Evolutionary conservation across 2,329 filamentous ascomycete genomes (phyloP), one percentile per base, ranked within the genome.

Genomic region (Sporothrix dimorphospora): DNA sequence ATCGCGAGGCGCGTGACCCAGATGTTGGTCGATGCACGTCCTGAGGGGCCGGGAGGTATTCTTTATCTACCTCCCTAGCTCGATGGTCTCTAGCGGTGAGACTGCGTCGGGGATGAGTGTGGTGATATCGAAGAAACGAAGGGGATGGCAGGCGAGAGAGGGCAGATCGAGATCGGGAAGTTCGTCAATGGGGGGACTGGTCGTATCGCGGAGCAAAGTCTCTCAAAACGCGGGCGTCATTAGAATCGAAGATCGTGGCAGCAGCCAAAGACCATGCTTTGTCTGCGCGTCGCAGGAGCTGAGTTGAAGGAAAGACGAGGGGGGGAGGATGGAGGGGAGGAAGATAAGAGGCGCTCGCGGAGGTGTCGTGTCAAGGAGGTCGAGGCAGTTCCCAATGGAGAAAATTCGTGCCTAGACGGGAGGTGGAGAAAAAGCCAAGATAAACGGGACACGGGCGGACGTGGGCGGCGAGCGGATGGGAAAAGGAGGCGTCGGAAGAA

Each of bases 231-330:
- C 63, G 42, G 63, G 53, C 63, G 65, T 73, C 69, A 71, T 57
- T 55, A 71, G 71, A 51, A 34, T 55, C 16, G 21, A 21, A 63
- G 47, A n/a, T 63, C 40, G 67, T 45, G 16, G 63, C 63, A 69
- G 51, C 49, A 57, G 72, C 70, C 30, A 72, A 42, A 65, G 69
- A 49, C 73, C 70, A 53, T 69, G 53, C 68, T 70, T 49, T 49
- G 65, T 71, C 61, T 72, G 45, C 51, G 57, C 59, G 71, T 51
- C 55, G 66, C 69, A 71, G 45, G 71, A 66, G 59, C 57, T n/a
- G 40, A 14, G 30, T 30, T n/a, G n/a, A n/a, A n/a, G n/a, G n/a
- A n/a, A n/a, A 9, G 27, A 14, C n/a, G 70, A 59, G 70, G 49
- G 69, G 47, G 30, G 19, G 47, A 30, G 27, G 30, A 69, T 42